These are phyloP conservation scores for Amauroascus niger DNA, from an alignment of 2,329 filamentous ascomycete genomes.

Conservation along the genomic window DNA sequence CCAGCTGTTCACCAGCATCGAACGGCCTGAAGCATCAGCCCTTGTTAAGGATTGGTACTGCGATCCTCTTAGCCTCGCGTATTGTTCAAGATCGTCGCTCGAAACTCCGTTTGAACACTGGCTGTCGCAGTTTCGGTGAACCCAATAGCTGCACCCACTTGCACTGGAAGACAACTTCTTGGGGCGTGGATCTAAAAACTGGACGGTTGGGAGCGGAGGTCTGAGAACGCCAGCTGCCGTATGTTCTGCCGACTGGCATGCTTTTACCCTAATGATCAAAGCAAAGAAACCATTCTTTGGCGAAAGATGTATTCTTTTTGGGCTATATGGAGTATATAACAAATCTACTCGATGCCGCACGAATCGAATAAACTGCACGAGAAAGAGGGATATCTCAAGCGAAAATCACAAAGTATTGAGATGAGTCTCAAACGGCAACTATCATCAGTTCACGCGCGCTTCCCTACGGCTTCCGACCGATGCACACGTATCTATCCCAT, in stretches of 20 bases:
- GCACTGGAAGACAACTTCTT: too few species aligned
- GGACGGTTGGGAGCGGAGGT: too few species aligned
- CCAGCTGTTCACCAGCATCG: not conserved
- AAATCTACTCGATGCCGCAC: not conserved
- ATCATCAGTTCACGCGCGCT: not conserved
- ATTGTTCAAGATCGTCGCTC: not conserved
- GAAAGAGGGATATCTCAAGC: not conserved
- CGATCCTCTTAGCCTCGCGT: too few species aligned
- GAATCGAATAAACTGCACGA: not conserved
- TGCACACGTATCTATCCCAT: constrained; percentile 35
- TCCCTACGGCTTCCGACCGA: constrained; percentile 31
- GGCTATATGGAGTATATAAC: constrained; percentile 2
- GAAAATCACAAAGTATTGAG: not conserved
- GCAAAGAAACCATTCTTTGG: not conserved
- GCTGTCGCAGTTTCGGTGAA: not conserved
- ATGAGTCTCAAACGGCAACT: not conserved
- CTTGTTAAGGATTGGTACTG: not conserved
- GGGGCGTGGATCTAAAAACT: too few species aligned
- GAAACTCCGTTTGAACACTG: not conserved
- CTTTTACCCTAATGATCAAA: not conserved
- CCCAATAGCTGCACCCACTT: not conserved
- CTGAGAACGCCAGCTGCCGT: not conserved
- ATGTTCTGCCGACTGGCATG: too few species aligned
- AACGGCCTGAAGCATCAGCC: not conserved
- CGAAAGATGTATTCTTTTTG: not conserved